Evolutionary conservation across 129 eudicot species (phyloP).

Genomic region (Lactuca saligna): DNA sequence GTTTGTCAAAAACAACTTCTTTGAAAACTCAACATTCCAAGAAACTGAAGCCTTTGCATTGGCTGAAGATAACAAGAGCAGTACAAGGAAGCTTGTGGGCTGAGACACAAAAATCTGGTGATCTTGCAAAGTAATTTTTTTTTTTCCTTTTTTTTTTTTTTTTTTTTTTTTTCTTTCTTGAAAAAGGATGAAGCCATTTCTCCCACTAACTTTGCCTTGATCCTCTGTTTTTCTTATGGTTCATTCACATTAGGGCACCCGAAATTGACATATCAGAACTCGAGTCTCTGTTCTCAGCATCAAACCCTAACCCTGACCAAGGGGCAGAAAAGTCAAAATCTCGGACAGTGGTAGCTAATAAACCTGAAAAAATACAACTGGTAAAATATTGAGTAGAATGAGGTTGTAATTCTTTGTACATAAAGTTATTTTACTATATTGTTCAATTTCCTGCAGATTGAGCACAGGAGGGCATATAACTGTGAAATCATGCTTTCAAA

Average conservation of each 20-base stretch:
- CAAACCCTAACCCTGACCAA: constrained; percentile 57
- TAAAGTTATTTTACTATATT: constrained; percentile 2
- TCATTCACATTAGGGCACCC: constrained; percentile 61
- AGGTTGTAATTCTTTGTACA: constrained; percentile 8
- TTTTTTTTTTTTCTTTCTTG: not conserved
- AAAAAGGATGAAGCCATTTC: constrained; percentile 8
- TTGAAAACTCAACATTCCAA: constrained; percentile 45
- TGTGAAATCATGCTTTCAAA: constrained; percentile 97
- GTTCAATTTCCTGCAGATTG: constrained; percentile 52
- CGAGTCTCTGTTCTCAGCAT: constrained; percentile 83
- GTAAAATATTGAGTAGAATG: constrained; percentile 45
- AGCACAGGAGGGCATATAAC: constrained; percentile 85
- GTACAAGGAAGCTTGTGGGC: constrained; percentile 98
- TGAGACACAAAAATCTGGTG: constrained; percentile 79
- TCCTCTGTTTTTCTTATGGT: constrained; percentile 14
- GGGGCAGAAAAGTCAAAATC: constrained; percentile 58
- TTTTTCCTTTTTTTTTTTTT: not conserved
- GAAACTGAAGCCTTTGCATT: constrained; percentile 92
- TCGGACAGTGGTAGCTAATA: constrained; percentile 46
- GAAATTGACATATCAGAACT: constrained; percentile 96
- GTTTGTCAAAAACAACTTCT: constrained; percentile 37
- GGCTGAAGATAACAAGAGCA: constrained; percentile 81
- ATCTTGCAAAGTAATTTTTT: constrained; percentile 56
- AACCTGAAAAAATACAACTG: constrained; percentile 84
- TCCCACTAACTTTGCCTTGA: constrained; percentile 12